These are phyloP conservation scores for Hordeum pubiflorum DNA, from an alignment of 202 grass and related monocot species.

Conservation along the genomic window DNA sequence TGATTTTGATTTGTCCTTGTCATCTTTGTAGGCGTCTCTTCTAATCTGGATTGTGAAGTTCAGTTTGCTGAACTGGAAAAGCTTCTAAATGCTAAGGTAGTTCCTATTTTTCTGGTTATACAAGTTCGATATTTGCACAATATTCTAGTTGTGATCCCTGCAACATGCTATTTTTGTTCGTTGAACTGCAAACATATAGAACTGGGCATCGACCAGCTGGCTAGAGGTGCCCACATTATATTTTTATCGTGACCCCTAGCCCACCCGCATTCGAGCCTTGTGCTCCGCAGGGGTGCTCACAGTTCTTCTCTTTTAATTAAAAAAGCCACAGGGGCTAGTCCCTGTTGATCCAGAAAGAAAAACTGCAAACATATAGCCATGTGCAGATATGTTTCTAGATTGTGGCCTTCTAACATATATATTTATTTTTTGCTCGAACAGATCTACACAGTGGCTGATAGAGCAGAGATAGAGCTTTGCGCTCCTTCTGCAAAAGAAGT, in stretches of 20 bases:
- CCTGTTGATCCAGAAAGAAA: neutral
- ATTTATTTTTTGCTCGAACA: constrained; percentile 28
- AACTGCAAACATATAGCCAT: constrained; percentile 12
- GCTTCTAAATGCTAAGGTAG: constrained; percentile 76
- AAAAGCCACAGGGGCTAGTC: neutral
- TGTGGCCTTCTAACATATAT: constrained; percentile 16
- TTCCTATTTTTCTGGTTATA: constrained; percentile 17
- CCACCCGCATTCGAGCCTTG: neutral
- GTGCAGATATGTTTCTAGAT: neutral
- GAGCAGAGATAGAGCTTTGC: constrained; percentile 59
- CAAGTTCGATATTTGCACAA: constrained; percentile 5
- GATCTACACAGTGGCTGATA: constrained; percentile 67
- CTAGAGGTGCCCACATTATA: neutral
- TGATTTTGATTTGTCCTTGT: constrained; percentile 18
- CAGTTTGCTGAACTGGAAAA: constrained; percentile 72
- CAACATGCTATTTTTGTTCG: neutral
- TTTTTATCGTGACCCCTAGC: neutral
- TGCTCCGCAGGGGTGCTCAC: too few species aligned
- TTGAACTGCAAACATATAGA: constrained; percentile 10
- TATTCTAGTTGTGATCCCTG: neutral
- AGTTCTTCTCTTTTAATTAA: neutral
- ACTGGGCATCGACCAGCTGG: neutral
- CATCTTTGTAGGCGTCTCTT: constrained; percentile 48
- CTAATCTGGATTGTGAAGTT: constrained; percentile 62
- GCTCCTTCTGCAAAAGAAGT: constrained; percentile 70